Base-by-base conservation (phyloP, 1,284 basidiomycete species). In the Coniferiporia sulphurascens region DNA sequence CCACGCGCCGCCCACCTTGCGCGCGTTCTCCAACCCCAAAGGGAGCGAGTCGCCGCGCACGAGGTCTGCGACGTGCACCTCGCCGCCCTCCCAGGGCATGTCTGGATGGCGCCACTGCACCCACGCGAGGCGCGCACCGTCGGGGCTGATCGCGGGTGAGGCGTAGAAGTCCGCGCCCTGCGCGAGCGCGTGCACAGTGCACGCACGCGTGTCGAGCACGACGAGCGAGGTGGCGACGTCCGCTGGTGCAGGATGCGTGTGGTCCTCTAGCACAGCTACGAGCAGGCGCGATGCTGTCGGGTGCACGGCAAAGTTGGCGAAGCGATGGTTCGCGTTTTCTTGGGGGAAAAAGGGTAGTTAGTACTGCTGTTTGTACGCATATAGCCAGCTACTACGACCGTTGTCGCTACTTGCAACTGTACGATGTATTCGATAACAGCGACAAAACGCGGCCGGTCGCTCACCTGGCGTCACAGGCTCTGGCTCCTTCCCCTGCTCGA, bases 51-150 rank as follows among this genome's bases (percentile, higher is more conserved):
- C 9, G 44, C 19, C 61, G 60, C 48, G 36, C 21, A 13, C 17
- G 36, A 80, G 67, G 27, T 78, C 72, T 0, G 81, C 86, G 22
- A 87, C 70, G 65, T 79, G 75, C 43, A 92, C 73, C 65, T 86
- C 74, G 0, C 82, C 78, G 17, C 84, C 86, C 65, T 90, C 84
- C 86, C 88, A 93, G 19, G 90, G 89, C 91, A 93, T 92, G 66
- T 89, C 83, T 0, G 91, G 91, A 63, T 86, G 85, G 62, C 72
- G 75, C 90, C 89, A 93, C 61, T 87, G 78, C 51, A 85, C 75
- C 85, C 86, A 93, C 2, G 80, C 81, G 17, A 93, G 65, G 48
- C 78, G 78, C 19, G 71, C 75, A 0, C 89, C 91, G 64, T 88
- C 82, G 0, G 86, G 81, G 21, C 86, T 87, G 71, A 91, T 87